Conservation (phyloP, 495 filamentous ascomycete species). For the Annulohypoxylon moriforme region DNA sequence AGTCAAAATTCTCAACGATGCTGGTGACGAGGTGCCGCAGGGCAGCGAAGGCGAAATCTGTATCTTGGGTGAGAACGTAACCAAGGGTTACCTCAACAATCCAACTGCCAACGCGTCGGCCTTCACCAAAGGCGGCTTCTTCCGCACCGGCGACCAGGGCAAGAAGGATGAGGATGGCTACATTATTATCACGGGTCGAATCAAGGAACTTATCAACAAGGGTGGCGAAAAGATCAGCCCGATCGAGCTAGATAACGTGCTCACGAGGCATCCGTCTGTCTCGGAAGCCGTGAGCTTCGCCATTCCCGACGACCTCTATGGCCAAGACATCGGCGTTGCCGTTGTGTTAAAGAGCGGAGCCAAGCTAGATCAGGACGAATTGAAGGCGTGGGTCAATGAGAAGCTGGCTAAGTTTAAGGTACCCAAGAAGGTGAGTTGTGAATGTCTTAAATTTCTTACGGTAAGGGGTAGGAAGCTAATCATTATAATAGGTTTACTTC, state of each 20-base stretch:
- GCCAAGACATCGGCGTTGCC: constrained; percentile 82
- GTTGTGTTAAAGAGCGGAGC: constrained; percentile 75
- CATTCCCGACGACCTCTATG: constrained; percentile 78
- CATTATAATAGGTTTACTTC: constrained; percentile 72
- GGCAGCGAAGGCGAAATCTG: constrained; percentile 82
- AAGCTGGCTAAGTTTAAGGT: constrained; percentile 84
- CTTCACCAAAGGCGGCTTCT: constrained; percentile 77
- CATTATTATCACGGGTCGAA: constrained; percentile 79
- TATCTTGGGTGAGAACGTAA: constrained; percentile 82
- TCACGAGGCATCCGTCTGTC: constrained; percentile 74
- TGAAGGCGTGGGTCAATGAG: constrained; percentile 73
- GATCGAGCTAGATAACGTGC: constrained; percentile 84
- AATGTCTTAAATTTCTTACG: background rate
- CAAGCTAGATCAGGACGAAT: constrained; percentile 63
- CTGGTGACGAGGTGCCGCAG: constrained; percentile 69
- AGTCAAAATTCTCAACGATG: constrained; percentile 75
- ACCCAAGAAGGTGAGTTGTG: constrained; percentile 75
- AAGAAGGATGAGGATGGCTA: constrained; percentile 78
- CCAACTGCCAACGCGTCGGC: constrained; percentile 73
- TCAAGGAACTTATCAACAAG: constrained; percentile 88
- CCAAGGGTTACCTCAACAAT: constrained; percentile 85
- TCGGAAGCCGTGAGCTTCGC: constrained; percentile 85
- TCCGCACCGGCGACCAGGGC: constrained; percentile 88
- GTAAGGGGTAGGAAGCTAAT: constrained; percentile 1
- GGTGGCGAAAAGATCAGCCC: constrained; percentile 86